These are phyloP conservation scores for Candida dendrica DNA, from an alignment of 805 yeast genomes.

Conservation along the genomic window DNA sequence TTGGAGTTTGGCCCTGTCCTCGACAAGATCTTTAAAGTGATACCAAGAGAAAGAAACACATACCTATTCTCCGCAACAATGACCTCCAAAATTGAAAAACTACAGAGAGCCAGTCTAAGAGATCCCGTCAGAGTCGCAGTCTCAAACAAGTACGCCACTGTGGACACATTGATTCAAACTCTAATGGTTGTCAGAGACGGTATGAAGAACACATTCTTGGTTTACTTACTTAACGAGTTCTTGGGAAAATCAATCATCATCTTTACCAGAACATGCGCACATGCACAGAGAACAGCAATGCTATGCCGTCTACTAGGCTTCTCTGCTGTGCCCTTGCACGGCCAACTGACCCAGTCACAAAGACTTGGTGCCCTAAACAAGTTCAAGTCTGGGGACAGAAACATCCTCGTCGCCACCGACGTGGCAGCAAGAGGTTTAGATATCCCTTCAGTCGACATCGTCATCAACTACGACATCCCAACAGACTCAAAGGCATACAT, in stretches of 20 bases:
- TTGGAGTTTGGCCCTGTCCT: conserved; percentile 95
- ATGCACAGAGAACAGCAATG: conserved; percentile 84
- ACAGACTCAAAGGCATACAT: conserved; percentile 79
- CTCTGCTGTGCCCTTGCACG: conserved; percentile 88
- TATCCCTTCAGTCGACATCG: conserved; percentile 74
- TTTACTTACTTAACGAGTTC: conserved; percentile 75
- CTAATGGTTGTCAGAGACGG: conserved; percentile 90
- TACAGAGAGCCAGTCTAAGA: conserved; percentile 85
- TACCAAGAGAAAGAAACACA: conserved; percentile 80
- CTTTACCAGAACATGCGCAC: conserved; percentile 92
- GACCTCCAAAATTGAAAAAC: conserved; percentile 89
- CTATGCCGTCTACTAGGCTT: conserved; percentile 77
- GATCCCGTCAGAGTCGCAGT: conserved; percentile 91
- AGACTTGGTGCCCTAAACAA: conserved; percentile 76
- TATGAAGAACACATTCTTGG: conserved; percentile 79
- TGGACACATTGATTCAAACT: conserved; percentile 84
- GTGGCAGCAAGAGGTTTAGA: conserved; percentile 88
- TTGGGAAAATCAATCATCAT: conserved; percentile 82
- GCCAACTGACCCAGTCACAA: conserved; percentile 81
- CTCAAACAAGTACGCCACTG: conserved; percentile 83
- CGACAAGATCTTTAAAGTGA: conserved; percentile 74
- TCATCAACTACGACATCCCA: conserved; percentile 73
- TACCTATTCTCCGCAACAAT: conserved; percentile 94
- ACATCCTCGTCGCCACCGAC: conserved; percentile 73
- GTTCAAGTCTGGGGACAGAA: conserved; percentile 65